These are phyloP conservation scores for Wickerhamomyces chaumierensis DNA, from an alignment of 805 yeast genomes.

Conservation along the genomic window DNA sequence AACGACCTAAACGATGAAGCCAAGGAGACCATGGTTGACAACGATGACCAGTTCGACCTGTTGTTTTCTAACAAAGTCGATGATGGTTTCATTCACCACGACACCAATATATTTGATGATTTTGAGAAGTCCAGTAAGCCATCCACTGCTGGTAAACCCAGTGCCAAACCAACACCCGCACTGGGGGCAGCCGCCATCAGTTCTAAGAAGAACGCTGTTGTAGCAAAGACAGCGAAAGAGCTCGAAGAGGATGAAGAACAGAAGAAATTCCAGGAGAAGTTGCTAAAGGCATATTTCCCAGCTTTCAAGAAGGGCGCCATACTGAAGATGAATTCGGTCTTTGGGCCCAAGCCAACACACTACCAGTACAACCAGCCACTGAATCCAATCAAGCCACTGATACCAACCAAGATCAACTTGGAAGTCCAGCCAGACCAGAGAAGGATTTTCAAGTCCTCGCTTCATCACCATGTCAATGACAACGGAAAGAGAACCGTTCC, in stretches of 20 bases:
- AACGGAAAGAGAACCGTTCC: constrained; percentile 9
- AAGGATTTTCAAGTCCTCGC: constrained; percentile 32
- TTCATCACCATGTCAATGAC: constrained; percentile 6
- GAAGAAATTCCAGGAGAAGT: constrained; percentile 16
- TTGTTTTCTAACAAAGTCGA: constrained; percentile 21
- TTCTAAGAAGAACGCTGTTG: constrained; percentile 1
- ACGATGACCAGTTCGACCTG: constrained; percentile 12
- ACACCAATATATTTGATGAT: constrained; percentile 10
- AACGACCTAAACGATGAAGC: constrained; percentile 27
- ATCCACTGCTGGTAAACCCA: not conserved
- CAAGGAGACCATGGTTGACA: constrained; percentile 6
- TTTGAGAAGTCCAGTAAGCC: constrained; percentile 1
- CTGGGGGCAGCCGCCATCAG: no score
- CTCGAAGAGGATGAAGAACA: constrained; percentile 7
- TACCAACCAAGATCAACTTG: constrained; percentile 48
- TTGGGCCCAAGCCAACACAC: constrained; percentile 49
- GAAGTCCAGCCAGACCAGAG: constrained; percentile 57
- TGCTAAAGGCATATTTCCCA: constrained; percentile 47
- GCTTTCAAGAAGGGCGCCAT: constrained; percentile 43
- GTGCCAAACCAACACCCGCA: no score
- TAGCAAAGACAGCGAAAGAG: constrained; percentile 1
- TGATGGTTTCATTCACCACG: constrained; percentile 7
- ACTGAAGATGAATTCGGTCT: constrained; percentile 54
- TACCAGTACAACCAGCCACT: constrained; percentile 39
- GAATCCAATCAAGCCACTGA: constrained; percentile 18